Base-by-base conservation (phyloP, 2,329 filamentous ascomycete species). In the Beauveria australis region DNA sequence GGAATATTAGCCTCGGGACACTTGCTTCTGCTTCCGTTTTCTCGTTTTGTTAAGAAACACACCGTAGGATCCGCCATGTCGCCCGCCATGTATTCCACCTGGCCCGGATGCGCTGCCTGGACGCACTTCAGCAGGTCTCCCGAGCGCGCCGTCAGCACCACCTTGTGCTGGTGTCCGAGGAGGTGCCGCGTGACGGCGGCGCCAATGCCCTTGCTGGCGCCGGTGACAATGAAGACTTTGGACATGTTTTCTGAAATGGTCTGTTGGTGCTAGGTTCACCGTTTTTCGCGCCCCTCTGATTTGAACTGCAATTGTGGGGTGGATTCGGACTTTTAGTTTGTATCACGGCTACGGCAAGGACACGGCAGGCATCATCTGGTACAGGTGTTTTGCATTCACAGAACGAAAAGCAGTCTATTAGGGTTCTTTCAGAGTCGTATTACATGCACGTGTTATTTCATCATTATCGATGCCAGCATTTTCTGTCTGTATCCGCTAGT, bases 141-240 rank as follows among this genome's bases (percentile, higher is more conserved):
- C 0, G 80, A 81, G 47, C 85, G 76, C 7, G 85, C 83, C 10
- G 85, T 79, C 18, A 85, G 70, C 43, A 87, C 80, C 18, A 87
- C 78, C 61, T 81, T 84, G 73, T 87, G 83, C 0, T 75, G 77
- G 47, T 78, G 75, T 22, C 72, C 68, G 8, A 88, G 72, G 33
- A 88, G 74, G 51, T 77, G 73, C 46, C 78, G 72, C 3, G 82
- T 75, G 8, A 86, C 74, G 62, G 82, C 81, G 12, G 84, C 76
- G 53, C 85, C 85, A 57, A 88, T 81, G 28, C 85, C 85, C 61
- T 83, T 82, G 71, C 83, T 86, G 19, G 84, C 84, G 33, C 85
- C 85, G 3, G 84, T 87, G 40, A 92, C 77, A 62, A 92, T 85
- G 68, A 92, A 83, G 24, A 84, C 85, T 70, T 90, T 89, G 8